Evolutionary conservation across 169 alveolate genomes (phyloP).

Genomic region (Plasmodium blacklocki): DNA sequence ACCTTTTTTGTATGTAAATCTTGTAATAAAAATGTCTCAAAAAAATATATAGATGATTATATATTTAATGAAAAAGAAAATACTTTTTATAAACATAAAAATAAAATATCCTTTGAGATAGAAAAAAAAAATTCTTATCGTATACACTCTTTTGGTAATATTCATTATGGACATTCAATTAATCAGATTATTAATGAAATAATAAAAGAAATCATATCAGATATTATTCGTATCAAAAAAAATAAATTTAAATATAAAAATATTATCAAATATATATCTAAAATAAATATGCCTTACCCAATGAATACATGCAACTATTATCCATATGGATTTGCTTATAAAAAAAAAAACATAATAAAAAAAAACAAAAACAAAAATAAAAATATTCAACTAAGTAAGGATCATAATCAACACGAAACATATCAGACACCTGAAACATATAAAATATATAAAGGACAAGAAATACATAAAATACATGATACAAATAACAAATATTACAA

Average conservation of each 20-base stretch:
- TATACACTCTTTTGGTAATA: conserved; percentile 46
- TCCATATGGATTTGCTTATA: neutral
- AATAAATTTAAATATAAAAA: conserved; percentile 38
- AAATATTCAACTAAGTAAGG: no score
- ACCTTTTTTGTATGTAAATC: conserved; percentile 18
- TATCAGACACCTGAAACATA: neutral
- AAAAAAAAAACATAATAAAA: neutral
- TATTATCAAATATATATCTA: conserved; percentile 45
- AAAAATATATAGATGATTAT: conserved; percentile 15
- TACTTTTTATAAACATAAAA: conserved; percentile 10
- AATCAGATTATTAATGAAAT: conserved; percentile 32
- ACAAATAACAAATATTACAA: neutral
- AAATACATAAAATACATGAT: neutral
- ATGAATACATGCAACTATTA: neutral
- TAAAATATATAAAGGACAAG: neutral
- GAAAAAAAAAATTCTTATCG: conserved; percentile 41
- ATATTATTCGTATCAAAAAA: conserved; percentile 28
- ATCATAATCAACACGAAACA: no score
- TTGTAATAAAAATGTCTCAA: conserved; percentile 22
- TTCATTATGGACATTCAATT: neutral
- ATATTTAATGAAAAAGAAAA: conserved; percentile 32
- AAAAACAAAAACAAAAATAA: no score
- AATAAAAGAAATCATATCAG: conserved; percentile 29
- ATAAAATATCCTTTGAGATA: conserved; percentile 39
- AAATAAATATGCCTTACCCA: conserved; percentile 12